Percentiles rank a stretch among this genome's conserved stretches.
These are phyloP conservation scores for Aspergillus sp. DNA, from an alignment of 2,329 filamentous ascomycete genomes.

Conservation along the genomic window DNA sequence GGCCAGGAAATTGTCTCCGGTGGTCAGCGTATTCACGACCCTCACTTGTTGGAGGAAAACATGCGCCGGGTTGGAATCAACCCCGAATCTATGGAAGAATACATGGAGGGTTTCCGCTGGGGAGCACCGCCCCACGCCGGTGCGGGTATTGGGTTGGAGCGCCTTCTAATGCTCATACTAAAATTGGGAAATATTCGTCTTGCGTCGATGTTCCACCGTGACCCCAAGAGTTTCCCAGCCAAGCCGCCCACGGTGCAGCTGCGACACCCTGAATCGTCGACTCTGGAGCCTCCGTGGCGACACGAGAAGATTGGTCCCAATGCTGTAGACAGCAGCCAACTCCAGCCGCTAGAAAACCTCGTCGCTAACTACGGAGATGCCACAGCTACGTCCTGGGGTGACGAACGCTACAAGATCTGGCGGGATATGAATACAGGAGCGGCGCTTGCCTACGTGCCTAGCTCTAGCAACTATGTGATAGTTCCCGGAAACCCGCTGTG, in stretches of 20 bases:
- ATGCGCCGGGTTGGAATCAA: constrained; percentile 73
- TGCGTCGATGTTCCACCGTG: constrained; percentile 79
- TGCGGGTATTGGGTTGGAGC: constrained; percentile 84
- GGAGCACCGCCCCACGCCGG: constrained; percentile 86
- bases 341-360: constrained; percentile 76
- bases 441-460: constrained; percentile 75
- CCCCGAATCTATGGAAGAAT: constrained; percentile 82
- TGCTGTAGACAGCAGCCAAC: constrained; percentile 45
- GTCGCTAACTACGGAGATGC: constrained; percentile 95
- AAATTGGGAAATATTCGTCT: constrained; percentile 86
- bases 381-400: constrained; percentile 89
- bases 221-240: constrained; percentile 78
- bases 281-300: constrained; percentile 63
- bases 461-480: constrained; percentile 69
- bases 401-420: constrained; percentile 85
- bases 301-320: constrained; percentile 33
- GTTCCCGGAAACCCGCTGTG: constrained; percentile 85
- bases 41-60: constrained; percentile 66
- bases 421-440: constrained; percentile 74
- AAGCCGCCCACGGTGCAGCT: constrained; percentile 59
- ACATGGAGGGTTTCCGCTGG: constrained; percentile 81
- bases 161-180: constrained; percentile 79
- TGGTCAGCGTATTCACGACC: constrained; percentile 87
- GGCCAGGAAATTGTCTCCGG: constrained; percentile 91
- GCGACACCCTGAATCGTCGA: constrained; percentile 85